Base-by-base conservation (phyloP, 257 asterid genomes). In the Scutellaria minor region DNA sequence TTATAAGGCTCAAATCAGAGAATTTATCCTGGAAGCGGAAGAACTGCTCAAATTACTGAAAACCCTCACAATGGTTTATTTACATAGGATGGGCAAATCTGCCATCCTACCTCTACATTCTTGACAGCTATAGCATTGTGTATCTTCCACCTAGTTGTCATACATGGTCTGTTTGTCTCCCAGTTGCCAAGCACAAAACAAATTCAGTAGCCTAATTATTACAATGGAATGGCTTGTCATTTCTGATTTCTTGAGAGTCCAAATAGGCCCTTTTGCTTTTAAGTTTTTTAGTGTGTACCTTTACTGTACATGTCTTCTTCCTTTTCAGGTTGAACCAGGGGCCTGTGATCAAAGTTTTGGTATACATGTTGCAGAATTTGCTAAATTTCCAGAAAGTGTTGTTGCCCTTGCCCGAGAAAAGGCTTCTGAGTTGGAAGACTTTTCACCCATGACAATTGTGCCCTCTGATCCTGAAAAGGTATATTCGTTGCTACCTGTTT, bases 321-420 rank as follows among this genome's bases (percentile, higher is more conserved):
- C 48, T 77, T 75, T 84, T 68, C 83, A 94, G 99, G 97, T 94
- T 74, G 93, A 91, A 73, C 90, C 93, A 27, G 96, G 99, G 39
- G 92, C 99, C 51, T 94, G 99, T 71, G 99, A 94, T 85, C 99
- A 94, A 79, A 94, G 99, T 85, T 94, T 94, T 67, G 99, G 99
- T 47, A 91, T 94, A 73, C 99, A 91, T 77, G 99, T 94, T 53
- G 99, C 99, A 47, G 99, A 94, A 79, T 91, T 94, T 79, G 99
- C 99, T 14, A 91, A 94, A 75, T 94, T 94, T 75, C 99, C 99
- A 46, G 97, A 81, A 79, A 86, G 90, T 71, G 99, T 94, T 31
- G 87, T 94, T 67, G 83, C 88, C 65, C 96, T 94, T 79, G 97
- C 98, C 79, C 87, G 96, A 66, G 93, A 86, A 66, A 94, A 94